These are phyloP conservation scores for Entomortierella chlamydospora DNA, from an alignment of 192 early-diverging fungal genomes.

Conservation along the genomic window DNA sequence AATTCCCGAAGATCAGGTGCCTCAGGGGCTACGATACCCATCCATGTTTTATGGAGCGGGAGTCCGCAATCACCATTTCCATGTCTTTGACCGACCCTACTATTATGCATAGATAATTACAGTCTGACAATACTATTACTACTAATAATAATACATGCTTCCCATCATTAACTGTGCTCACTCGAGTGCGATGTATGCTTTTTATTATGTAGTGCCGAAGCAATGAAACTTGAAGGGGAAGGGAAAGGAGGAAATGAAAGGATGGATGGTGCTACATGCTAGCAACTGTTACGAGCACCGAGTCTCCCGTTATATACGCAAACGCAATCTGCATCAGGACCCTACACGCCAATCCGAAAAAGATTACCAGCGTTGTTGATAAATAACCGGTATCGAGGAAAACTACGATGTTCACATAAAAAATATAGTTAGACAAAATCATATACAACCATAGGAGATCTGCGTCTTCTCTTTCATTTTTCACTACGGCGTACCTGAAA, in stretches of 20 bases:
- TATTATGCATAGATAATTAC: constrained; percentile 63
- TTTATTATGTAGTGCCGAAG: no score
- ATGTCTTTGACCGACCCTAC: constrained; percentile 82
- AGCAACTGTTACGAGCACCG: constrained; percentile 33
- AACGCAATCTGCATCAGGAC: constrained; percentile 63
- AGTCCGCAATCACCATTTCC: constrained; percentile 79
- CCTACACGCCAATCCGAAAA: constrained; percentile 58
- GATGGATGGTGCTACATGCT: constrained; percentile 28
- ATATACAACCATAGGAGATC: neutral
- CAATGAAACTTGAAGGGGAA: no score
- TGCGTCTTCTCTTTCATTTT: no score
- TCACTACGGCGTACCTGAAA: no score
- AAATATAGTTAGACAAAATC: neutral
- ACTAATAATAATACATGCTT: no score
- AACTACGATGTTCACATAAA: constrained; percentile 43
- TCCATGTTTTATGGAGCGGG: constrained; percentile 74
- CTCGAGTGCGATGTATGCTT: no score
- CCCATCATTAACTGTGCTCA: no score
- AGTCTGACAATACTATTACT: no score
- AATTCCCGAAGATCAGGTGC: constrained; percentile 66
- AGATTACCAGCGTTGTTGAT: constrained; percentile 57
- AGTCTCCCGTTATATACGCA: constrained; percentile 48
- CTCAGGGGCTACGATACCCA: constrained; percentile 72
- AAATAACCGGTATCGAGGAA: constrained; percentile 63
- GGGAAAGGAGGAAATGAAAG: no score